Conservation (phyloP, 208 protist species). For the Lotmaria passim region DNA sequence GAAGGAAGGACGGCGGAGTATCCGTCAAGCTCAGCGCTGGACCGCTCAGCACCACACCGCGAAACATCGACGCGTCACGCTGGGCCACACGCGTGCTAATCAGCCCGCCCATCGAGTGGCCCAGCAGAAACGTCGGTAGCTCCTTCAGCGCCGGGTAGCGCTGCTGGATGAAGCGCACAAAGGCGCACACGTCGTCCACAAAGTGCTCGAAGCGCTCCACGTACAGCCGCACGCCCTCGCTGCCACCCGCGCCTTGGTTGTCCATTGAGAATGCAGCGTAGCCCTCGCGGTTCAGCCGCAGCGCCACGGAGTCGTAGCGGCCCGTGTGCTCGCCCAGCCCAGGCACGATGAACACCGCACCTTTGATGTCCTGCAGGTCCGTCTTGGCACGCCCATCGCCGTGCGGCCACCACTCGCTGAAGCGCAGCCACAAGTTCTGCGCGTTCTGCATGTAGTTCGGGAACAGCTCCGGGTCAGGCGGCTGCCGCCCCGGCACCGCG, state of each 20-base stretch:
- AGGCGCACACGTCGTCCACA: constrained; percentile 72
- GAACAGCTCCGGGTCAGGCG: constrained; percentile 70
- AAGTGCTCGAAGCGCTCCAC: constrained; percentile 75
- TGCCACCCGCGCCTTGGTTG: constrained; percentile 80
- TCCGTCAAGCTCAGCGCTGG: constrained; percentile 43
- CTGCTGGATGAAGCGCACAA: constrained; percentile 42
- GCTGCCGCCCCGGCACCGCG: constrained; percentile 42
- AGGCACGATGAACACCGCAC: constrained; percentile 75
- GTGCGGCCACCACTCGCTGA: constrained; percentile 70
- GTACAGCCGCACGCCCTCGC: constrained; percentile 72
- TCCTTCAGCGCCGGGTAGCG: constrained; percentile 42
- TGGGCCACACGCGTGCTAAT: constrained; percentile 60
- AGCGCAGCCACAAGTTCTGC: constrained; percentile 77
- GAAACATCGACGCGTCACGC: constrained; percentile 34
- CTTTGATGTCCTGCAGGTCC: constrained; percentile 14
- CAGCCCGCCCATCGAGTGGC: constrained; percentile 84
- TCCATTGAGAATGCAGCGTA: constrained; percentile 70
- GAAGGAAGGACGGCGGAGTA: constrained; percentile 20
- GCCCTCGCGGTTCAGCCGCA: constrained; percentile 51
- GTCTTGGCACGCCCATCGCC: constrained; percentile 8
- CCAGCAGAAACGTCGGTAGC: constrained; percentile 63
- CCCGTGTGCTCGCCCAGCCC: constrained; percentile 75
- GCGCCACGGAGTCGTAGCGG: constrained; percentile 74
- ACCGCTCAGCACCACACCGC: constrained; percentile 67
- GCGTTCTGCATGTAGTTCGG: constrained; percentile 79